Conservation (phyloP, 306 rosid genomes). For the Cicer judaicum region DNA sequence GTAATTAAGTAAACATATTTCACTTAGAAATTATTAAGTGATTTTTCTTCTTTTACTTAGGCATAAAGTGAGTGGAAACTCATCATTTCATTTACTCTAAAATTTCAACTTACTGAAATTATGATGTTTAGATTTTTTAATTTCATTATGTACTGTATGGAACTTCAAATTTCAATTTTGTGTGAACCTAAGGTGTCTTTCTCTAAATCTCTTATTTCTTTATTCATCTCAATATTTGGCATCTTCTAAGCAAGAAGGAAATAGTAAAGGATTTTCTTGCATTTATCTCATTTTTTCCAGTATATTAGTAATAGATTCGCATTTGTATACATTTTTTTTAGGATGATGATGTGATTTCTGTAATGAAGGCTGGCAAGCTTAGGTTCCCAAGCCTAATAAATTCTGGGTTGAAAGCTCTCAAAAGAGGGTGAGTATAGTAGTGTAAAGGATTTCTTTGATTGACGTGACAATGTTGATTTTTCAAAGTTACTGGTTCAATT, state of each 20-base stretch:
- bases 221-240: not conserved
- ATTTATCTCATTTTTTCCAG: constrained; percentile 3
- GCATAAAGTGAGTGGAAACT: not conserved
- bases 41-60: not conserved
- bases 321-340: constrained; percentile 37
- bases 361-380: constrained; percentile 76
- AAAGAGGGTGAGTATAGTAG: constrained; percentile 71
- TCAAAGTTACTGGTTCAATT: constrained; percentile 14
- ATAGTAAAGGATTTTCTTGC: not conserved
- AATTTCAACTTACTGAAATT: not conserved
- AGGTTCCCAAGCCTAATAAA: constrained; percentile 82
- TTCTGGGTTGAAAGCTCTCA: constrained; percentile 94
- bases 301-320: constrained; percentile 12
- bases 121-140: not conserved
- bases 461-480: constrained; percentile 19
- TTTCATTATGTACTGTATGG: not conserved
- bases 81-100: not conserved
- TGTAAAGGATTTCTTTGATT: constrained; percentile 32
- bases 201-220: constrained; percentile 11
- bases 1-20: too few species aligned
- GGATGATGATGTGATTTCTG: constrained; percentile 81
- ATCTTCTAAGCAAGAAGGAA: constrained; percentile 24
- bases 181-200: constrained; percentile 10
- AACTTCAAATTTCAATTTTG: not conserved
- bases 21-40: not conserved